These are phyloP conservation scores for Phlebiopsis flavidoalba DNA, from an alignment of 768 basidiomycete genomes.

Conservation along the genomic window DNA sequence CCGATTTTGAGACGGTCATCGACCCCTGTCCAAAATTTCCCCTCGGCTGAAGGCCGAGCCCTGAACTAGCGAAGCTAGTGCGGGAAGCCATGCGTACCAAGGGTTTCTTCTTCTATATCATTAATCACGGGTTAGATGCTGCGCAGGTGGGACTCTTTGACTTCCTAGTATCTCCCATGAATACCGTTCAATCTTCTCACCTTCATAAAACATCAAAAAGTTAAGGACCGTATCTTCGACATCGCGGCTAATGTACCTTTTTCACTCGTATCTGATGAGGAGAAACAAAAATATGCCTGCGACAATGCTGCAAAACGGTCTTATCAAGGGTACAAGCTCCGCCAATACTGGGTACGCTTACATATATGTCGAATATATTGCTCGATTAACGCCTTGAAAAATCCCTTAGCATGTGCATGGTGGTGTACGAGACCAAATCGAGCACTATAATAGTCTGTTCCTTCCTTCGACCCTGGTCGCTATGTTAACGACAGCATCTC, in stretches of 20 bases:
- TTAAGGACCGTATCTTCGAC: slow-evolving; percentile 31
- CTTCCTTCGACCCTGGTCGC: not conserved
- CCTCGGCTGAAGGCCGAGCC: slow-evolving; percentile 24
- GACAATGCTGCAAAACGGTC: slow-evolving; percentile 34
- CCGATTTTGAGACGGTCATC: slow-evolving; percentile 25
- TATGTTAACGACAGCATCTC: not conserved
- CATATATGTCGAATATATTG: not conserved
- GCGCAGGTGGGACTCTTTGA: slow-evolving; percentile 15
- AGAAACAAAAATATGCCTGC: slow-evolving; percentile 26
- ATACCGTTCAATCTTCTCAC: not conserved
- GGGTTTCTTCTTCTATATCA: slow-evolving; percentile 28
- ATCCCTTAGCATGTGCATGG: slow-evolving; percentile 49
- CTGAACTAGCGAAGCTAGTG: slow-evolving; percentile 19
- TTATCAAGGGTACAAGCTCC: slow-evolving; percentile 52
- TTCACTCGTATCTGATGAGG: slow-evolving; percentile 26
- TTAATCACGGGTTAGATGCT: slow-evolving; percentile 25
- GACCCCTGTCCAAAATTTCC: slow-evolving; percentile 23
- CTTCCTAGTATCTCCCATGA: not conserved
- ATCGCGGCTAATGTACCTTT: slow-evolving; percentile 32
- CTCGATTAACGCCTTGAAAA: not conserved
- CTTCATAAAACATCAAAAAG: slow-evolving; percentile 15
- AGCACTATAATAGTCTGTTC: slow-evolving; percentile 53
- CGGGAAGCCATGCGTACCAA: slow-evolving; percentile 24
- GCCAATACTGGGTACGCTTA: slow-evolving; percentile 55
- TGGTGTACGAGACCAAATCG: slow-evolving; percentile 59